Evolutionary conservation across 495 filamentous ascomycete species (phyloP).

Genomic region (Hypoxylon perforatum): DNA sequence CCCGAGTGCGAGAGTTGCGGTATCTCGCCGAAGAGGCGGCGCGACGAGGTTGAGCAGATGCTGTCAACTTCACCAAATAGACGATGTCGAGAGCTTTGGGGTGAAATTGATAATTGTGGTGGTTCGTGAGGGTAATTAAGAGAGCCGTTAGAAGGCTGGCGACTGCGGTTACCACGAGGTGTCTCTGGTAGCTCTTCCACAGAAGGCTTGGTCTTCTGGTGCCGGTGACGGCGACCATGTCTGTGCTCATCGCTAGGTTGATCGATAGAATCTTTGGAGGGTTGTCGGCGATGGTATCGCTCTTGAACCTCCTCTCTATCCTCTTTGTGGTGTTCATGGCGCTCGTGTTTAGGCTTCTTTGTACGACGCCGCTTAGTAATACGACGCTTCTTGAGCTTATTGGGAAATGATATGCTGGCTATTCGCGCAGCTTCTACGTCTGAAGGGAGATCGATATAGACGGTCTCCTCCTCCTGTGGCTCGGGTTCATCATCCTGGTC

Average conservation of each 20-base stretch:
- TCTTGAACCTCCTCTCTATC: constrained; percentile 31
- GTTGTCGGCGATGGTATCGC: constrained; percentile 45
- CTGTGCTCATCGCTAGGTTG: constrained; percentile 42
- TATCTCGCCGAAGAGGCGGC: constrained; percentile 45
- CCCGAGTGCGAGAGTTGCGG: constrained; percentile 30
- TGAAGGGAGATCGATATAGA: constrained; percentile 49
- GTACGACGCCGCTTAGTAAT: constrained; percentile 55
- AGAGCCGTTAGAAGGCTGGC: constrained; percentile 36
- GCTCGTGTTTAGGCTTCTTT: constrained; percentile 46
- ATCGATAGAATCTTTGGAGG: constrained; percentile 47
- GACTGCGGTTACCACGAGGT: constrained; percentile 12
- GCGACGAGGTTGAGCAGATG: constrained; percentile 40
- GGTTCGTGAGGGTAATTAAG: constrained; percentile 26
- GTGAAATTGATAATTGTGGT: constrained; percentile 35
- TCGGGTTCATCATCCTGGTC: constrained; percentile 56
- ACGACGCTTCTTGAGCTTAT: constrained; percentile 61
- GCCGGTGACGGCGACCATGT: constrained; percentile 38
- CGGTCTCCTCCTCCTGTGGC: constrained; percentile 38
- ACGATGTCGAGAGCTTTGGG: constrained; percentile 27
- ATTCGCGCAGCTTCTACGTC: constrained; percentile 56
- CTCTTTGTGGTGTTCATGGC: constrained; percentile 40
- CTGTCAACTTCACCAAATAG: constrained; percentile 44
- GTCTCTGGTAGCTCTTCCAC: constrained; percentile 23
- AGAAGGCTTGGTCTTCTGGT: constrained; percentile 36
- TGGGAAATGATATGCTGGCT: constrained; percentile 55